These are phyloP conservation scores for Phaeosphaeriaceae sp. DNA, from an alignment of 2,329 filamentous ascomycete species.

Conservation along the genomic window DNA sequence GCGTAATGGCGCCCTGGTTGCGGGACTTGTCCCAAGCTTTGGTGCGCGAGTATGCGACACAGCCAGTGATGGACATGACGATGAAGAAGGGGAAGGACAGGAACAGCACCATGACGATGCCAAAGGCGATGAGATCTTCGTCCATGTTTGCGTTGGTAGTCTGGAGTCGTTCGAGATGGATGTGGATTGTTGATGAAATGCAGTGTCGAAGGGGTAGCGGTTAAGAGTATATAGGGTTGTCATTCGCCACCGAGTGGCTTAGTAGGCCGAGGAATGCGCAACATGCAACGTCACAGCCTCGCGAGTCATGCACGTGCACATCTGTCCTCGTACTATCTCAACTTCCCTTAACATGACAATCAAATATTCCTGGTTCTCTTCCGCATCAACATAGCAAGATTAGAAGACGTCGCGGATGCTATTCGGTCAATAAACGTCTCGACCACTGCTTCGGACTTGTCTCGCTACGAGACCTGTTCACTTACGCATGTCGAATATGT, in stretches of 20 bases:
- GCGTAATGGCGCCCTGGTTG: conserved; percentile 28
- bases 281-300: neutral
- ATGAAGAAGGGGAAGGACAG: conserved; percentile 32
- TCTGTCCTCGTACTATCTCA: neutral
- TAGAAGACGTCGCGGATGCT: too few relatives aligned
- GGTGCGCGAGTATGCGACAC: conserved; percentile 39
- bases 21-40: conserved; percentile 40
- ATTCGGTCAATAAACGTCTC: too few relatives aligned
- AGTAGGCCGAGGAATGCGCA: neutral
- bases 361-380: too few relatives aligned
- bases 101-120: conserved; percentile 32
- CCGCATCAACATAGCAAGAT: too few relatives aligned
- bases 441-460: too few relatives aligned
- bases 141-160: conserved; percentile 25
- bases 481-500: too few relatives aligned
- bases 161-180: neutral
- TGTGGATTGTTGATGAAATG: neutral
- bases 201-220: neutral
- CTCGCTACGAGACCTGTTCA: too few relatives aligned
- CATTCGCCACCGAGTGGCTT: neutral
- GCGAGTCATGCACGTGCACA: neutral
- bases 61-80: conserved; percentile 29
- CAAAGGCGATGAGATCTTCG: conserved; percentile 35
- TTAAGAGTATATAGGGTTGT: neutral
- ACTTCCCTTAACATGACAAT: neutral